Percentiles rank a stretch among this genome's conserved stretches.
Conservation (phyloP, 73 alveolate genomes). For the Paramecium biaurelia region DNA sequence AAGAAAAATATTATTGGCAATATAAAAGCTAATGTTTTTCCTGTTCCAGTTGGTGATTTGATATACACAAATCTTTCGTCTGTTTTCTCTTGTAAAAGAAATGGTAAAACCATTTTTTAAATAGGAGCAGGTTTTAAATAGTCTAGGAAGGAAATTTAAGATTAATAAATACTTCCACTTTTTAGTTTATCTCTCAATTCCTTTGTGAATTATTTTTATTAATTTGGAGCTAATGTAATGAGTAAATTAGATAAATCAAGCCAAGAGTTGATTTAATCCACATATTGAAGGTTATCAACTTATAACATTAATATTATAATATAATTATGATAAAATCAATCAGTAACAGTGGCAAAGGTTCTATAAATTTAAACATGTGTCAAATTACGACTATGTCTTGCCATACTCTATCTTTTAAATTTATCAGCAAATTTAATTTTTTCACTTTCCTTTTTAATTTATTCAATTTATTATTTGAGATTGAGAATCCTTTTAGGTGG, state of each 20-base stretch:
- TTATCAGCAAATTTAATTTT: not conserved
- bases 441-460: not conserved
- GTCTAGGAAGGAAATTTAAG: not conserved
- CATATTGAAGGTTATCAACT: not conserved
- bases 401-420: not conserved
- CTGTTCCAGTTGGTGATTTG: slow-evolving; percentile 52
- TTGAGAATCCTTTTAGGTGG: not conserved
- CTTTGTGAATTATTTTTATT: not conserved
- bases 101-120: slow-evolving; percentile 38
- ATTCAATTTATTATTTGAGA: not conserved
- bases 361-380: not conserved
- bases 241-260: not conserved
- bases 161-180: not conserved
- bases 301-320: not conserved
- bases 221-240: not conserved
- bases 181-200: not conserved
- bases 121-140: slow-evolving; percentile 16
- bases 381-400: not conserved
- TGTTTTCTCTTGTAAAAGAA: slow-evolving; percentile 13
- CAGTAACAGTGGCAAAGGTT: slow-evolving; percentile 2
- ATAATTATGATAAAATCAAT: not conserved
- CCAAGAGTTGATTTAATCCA: not conserved
- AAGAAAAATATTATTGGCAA: slow-evolving; percentile 13
- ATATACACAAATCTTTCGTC: slow-evolving; percentile 24
- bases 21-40: slow-evolving; percentile 30